These are phyloP conservation scores for Balansia obtecta DNA, from an alignment of 2,329 filamentous ascomycete genomes.

Conservation along the genomic window DNA sequence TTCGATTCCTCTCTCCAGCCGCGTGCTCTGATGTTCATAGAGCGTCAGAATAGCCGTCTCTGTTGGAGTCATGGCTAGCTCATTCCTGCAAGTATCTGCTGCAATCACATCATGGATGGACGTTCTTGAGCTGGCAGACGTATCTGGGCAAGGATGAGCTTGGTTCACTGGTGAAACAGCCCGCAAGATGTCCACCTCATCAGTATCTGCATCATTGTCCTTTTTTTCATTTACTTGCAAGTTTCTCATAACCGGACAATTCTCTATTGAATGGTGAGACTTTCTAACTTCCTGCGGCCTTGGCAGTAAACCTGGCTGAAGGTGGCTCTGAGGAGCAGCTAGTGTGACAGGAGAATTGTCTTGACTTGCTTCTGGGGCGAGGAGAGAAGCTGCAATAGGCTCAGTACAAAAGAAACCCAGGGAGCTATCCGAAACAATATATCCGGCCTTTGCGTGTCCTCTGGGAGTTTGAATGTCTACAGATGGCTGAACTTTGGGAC, in stretches of 20 bases:
- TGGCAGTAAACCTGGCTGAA: not conserved
- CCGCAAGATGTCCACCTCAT: not conserved
- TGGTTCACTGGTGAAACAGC: not conserved
- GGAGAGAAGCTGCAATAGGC: not conserved
- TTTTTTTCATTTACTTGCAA: not conserved
- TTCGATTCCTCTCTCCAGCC: not conserved
- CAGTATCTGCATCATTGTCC: not conserved
- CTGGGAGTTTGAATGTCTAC: not conserved
- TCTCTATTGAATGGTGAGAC: not conserved
- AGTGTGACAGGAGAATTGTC: not conserved
- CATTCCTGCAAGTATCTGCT: not conserved
- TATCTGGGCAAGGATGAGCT: not conserved
- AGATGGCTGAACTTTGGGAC: not conserved
- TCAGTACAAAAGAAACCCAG: not conserved
- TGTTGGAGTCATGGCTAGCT: not conserved
- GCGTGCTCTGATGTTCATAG: not conserved
- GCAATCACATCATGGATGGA: not conserved
- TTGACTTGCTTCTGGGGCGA: not conserved
- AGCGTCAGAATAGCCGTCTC: not conserved
- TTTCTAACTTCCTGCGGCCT: not conserved
- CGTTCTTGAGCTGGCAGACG: not conserved
- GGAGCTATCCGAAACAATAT: not conserved
- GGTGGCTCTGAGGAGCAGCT: conserved; percentile 2
- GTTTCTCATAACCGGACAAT: not conserved
- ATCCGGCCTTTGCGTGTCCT: not conserved